Evolutionary conservation across 2,329 filamentous ascomycete species (phyloP).

Genomic region (Metarhizium brunneum): DNA sequence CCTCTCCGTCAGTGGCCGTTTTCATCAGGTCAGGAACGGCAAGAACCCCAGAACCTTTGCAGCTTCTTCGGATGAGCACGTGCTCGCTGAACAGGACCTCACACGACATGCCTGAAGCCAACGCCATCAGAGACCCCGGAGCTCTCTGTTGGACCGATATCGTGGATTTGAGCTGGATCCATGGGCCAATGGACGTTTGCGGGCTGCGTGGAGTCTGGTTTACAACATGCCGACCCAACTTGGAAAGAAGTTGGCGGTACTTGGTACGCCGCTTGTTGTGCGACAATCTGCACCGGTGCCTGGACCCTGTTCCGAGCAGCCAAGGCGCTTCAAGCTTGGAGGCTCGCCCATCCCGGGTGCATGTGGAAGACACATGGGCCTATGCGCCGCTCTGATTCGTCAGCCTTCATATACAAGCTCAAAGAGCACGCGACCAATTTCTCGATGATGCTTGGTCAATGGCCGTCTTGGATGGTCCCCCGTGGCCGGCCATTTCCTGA

Average conservation of each 20-base stretch:
- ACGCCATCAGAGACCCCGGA: not conserved
- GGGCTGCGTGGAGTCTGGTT: not conserved
- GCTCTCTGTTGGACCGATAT: too few species aligned
- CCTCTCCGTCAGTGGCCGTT: not conserved
- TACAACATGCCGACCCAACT: not conserved
- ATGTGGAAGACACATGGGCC: conserved; percentile 22
- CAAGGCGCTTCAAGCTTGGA: too few species aligned
- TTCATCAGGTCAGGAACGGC: not conserved
- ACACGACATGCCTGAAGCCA: not conserved
- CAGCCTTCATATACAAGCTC: conserved; percentile 7
- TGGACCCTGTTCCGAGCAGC: not conserved
- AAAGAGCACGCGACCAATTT: conserved; percentile 33
- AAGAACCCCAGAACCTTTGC: not conserved
- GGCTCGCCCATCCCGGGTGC: not conserved
- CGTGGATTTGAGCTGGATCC: not conserved
- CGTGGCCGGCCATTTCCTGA: not conserved
- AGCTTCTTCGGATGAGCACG: conserved; percentile 3
- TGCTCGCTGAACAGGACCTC: conserved; percentile 5
- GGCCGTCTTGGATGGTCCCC: conserved; percentile 5
- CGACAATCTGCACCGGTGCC: conserved; percentile 1
- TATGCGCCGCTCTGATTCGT: conserved; percentile 24
- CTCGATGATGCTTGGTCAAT: conserved; percentile 35
- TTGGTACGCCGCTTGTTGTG: not conserved
- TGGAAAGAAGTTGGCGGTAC: not conserved
- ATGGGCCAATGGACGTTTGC: not conserved